A percentile compares a stretch with the other conserved stretches of the same genome.
These are phyloP conservation scores for Kitagawia praeruptora DNA, from an alignment of 129 eudicot species.

Conservation along the genomic window DNA sequence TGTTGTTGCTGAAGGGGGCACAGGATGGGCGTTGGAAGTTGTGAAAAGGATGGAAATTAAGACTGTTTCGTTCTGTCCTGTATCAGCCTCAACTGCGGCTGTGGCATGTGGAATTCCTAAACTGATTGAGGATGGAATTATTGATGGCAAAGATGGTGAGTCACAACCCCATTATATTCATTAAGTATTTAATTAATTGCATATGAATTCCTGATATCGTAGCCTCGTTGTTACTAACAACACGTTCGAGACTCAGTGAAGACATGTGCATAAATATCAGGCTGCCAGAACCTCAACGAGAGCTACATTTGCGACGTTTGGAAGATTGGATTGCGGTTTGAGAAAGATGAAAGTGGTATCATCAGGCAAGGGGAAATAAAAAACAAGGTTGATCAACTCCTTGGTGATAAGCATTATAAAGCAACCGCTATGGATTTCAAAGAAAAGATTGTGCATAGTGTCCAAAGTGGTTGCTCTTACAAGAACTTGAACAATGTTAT, in stretches of 20 bases:
- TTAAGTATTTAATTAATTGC: neutral
- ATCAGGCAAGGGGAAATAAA: constrained; percentile 33
- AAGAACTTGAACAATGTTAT: neutral
- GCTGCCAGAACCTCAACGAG: constrained; percentile 19
- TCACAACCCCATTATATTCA: neutral
- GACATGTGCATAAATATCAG: too few relatives aligned
- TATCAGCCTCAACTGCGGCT: neutral
- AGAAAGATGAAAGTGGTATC: constrained; percentile 38
- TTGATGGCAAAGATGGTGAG: neutral
- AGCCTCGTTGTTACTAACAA: neutral
- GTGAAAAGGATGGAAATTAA: neutral
- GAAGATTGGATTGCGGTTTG: constrained; percentile 30
- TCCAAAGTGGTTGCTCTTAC: constrained; percentile 12
- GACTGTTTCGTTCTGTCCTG: neutral
- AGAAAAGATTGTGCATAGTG: constrained; percentile 14
- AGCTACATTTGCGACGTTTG: constrained; percentile 29
- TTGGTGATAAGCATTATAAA: constrained; percentile 19
- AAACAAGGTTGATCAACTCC: constrained; percentile 39
- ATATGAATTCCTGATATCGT: neutral
- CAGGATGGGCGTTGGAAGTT: neutral
- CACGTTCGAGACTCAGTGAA: too few relatives aligned
- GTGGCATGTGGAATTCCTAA: neutral
- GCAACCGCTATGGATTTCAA: constrained; percentile 25
- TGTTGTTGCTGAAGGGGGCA: neutral
- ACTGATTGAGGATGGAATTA: neutral